Conservation (phyloP, 805 yeast species). For the Metschnikowia drakensbergensis region DNA sequence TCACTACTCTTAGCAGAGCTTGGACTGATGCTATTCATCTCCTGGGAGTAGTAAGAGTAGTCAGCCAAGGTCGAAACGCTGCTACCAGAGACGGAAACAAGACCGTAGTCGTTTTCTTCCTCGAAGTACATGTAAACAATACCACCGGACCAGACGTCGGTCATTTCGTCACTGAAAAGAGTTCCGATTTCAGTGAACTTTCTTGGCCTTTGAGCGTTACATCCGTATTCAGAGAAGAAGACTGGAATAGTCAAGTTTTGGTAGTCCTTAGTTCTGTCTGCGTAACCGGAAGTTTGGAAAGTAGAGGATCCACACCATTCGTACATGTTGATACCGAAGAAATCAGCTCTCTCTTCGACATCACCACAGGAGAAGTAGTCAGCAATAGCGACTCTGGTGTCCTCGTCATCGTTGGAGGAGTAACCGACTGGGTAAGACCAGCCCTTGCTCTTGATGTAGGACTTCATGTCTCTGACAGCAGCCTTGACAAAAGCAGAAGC, state of each 20-base stretch:
- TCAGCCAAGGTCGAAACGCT: constrained; percentile 59
- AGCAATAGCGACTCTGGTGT: constrained; percentile 74
- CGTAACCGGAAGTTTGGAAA: constrained; percentile 62
- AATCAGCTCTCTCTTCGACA: constrained; percentile 60
- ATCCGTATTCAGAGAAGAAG: constrained; percentile 87
- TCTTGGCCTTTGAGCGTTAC: constrained; percentile 72
- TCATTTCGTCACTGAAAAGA: constrained; percentile 65
- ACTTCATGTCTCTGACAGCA: constrained; percentile 84
- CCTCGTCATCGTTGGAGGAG: constrained; percentile 84
- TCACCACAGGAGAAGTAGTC: constrained; percentile 84
- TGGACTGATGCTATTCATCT: constrained; percentile 43
- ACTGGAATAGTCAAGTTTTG: constrained; percentile 70
- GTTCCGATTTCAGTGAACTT: constrained; percentile 71
- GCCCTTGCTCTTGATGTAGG: constrained; percentile 57
- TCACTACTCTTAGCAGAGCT: constrained; percentile 23
- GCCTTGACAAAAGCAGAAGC: constrained; percentile 96
- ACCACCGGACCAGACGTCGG: constrained; percentile 92
- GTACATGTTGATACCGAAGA: constrained; percentile 83
- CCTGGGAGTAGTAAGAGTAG: constrained; percentile 35
- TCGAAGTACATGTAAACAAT: constrained; percentile 88
- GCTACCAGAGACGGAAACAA: constrained; percentile 53
- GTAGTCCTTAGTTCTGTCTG: constrained; percentile 68
- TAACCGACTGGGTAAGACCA: constrained; percentile 85
- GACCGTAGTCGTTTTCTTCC: constrained; percentile 79
- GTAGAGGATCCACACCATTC: constrained; percentile 78